Base-by-base conservation (phyloP, 2,329 filamentous ascomycete genomes). In the Phialophora macrospora region DNA sequence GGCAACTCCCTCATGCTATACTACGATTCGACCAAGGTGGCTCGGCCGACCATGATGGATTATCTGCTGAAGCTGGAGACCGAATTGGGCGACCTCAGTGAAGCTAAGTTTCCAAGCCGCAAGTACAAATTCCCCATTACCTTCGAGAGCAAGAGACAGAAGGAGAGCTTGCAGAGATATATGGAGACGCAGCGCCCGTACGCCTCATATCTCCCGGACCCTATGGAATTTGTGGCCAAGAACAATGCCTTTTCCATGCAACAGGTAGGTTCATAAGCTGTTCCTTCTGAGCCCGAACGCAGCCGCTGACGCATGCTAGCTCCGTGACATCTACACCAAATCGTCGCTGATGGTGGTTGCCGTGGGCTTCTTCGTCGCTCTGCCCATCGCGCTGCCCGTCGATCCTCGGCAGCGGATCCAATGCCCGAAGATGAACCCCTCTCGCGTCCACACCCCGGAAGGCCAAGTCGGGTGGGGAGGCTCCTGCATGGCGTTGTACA, bases 171-270 rank as follows among this genome's bases (percentile, higher is more conserved):
- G 0, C 77, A 84, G 54, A 81, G 87, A 3, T 90, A 90, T 74
- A 84, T 84, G 72, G 84, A 84, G 26, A 88, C 86, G 0, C 86
- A 88, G 67, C 81, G 87, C 6, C 81, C 83, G 1, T 82, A 86
- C 56, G 87, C 87, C 0, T 82, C 85, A 0, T 90, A 87, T 72
- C 78, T 89, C 0, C 87, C 87, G 0, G 84, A 86, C 69, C 88
- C 88, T 61, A 79, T 88, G 48, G 79, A 83, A 0, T 90, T 89
- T 63, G 74, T 80, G 6, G 83, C 83, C 1, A 81, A 81, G 68
- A 85, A 84, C 73, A 86, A 86, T 68, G 84, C 81, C 3, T 81
- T 86, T 64, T 75, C 73, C 1, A 76, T 79, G 2, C 74, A 78
- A 0, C 76, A 81, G 49, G 80, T 71, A 34, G 32, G 9, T 12